phyloP scores from a whole-genome alignment of 805 yeast genomes.

The Lipomyces starkeyi region DNA sequence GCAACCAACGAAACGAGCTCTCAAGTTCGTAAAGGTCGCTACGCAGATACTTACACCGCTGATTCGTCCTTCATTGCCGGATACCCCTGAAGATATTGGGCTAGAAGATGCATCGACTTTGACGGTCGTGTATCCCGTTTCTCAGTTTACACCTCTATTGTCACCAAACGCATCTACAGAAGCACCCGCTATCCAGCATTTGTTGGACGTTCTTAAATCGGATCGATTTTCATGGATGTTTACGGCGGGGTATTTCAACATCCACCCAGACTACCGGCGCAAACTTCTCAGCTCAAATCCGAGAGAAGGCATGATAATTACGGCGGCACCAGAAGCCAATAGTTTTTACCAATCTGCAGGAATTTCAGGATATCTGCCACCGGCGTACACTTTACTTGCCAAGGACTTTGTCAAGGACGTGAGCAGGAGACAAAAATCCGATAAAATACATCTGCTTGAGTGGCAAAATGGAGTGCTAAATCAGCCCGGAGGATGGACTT shows the following conservation, averaged over 20 bases:
- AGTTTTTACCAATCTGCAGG: conserved; percentile 90
- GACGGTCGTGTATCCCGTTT: conserved; percentile 85
- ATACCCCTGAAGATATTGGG: conserved; percentile 3
- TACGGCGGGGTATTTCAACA: conserved; percentile 96
- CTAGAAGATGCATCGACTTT: conserved; percentile 41
- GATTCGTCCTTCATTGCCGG: conserved; percentile 51
- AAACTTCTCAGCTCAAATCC: conserved; percentile 64
- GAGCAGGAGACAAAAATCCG: conserved; percentile 49
- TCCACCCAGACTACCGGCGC: conserved; percentile 73
- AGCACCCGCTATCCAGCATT: conserved; percentile 68
- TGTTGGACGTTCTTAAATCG: conserved; percentile 39
- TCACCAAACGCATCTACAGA: conserved; percentile 78
- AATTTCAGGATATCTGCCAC: conserved; percentile 79
- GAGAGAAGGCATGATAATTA: conserved; percentile 67
- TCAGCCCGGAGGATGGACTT: conserved; percentile 88
- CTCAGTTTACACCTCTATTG: conserved; percentile 87
- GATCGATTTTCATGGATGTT: conserved; percentile 74
- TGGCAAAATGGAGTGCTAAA: conserved; percentile 90
- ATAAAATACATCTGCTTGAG: conserved; percentile 66
- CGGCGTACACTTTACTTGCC: conserved; percentile 81
- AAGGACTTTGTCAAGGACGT: conserved; percentile 67
- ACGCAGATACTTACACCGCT: conserved; percentile 64
- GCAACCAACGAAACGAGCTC: conserved; percentile 58
- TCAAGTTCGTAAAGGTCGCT: conserved; percentile 47
- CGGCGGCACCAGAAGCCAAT: conserved; percentile 93